Conservation (phyloP, 2,329 filamentous ascomycete species). For the Diaporthe helianthi region DNA sequence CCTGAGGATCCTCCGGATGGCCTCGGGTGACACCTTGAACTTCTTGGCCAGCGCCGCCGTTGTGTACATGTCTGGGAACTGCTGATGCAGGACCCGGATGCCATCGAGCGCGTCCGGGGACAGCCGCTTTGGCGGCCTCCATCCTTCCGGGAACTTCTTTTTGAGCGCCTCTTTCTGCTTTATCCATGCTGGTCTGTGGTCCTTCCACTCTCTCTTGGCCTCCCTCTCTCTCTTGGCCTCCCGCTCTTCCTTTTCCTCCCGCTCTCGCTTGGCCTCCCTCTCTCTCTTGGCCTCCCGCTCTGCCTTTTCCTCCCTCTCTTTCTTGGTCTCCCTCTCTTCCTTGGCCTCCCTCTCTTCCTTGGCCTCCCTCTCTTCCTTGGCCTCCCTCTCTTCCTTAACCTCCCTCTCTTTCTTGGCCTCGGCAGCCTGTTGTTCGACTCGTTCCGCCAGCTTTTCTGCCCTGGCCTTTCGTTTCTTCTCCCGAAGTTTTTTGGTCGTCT, state of each 20-base stretch:
- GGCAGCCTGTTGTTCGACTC: too few relatives aligned
- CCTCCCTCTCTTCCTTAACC: conserved; percentile 35
- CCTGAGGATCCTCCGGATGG: conserved; percentile 84
- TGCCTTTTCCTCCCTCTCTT: conserved; percentile 33
- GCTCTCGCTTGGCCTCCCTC: conserved; percentile 35
- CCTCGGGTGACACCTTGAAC: conserved; percentile 88
- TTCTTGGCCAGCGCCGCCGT: conserved; percentile 75
- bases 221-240: conserved; percentile 35
- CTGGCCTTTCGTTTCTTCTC: too few relatives aligned
- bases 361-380: conserved; percentile 35
- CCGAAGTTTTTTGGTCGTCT: too few relatives aligned
- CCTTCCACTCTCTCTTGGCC: conserved; percentile 35
- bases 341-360: conserved; percentile 37
- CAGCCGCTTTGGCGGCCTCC: conserved; percentile 83
- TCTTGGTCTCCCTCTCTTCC: conserved; percentile 36
- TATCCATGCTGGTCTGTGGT: conserved; percentile 63
- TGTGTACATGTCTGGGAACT: conserved; percentile 79
- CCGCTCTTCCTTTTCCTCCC: too few relatives aligned
- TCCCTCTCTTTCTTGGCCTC: conserved; percentile 35
- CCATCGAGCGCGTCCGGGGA: conserved; percentile 93
- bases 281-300: conserved; percentile 37
- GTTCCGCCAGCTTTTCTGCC: too few relatives aligned
- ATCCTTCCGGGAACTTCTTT: conserved; percentile 81
- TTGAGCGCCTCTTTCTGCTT: conserved; percentile 77
- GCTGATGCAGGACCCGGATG: conserved; percentile 80